phyloP scores from a whole-genome alignment of 2,329 filamentous ascomycete species.

The Sarocladiaceae sp. region DNA sequence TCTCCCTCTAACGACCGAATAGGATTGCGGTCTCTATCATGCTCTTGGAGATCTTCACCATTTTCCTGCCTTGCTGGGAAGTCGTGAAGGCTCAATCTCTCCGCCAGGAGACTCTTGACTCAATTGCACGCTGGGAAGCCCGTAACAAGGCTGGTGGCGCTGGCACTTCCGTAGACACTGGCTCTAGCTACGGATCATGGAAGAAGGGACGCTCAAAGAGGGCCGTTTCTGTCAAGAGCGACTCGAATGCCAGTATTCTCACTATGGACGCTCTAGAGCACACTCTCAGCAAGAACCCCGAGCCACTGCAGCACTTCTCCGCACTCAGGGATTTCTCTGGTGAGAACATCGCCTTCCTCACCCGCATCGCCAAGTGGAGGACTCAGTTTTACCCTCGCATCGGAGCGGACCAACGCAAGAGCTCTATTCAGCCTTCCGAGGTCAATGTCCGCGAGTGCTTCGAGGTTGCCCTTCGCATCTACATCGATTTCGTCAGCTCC shows the following conservation, averaged over 20 bases:
- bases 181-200: slow-evolving; percentile 25
- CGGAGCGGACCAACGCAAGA: slow-evolving; percentile 14
- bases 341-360: slow-evolving; percentile 67
- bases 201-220: slow-evolving; percentile 26
- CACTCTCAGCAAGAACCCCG: slow-evolving; percentile 54
- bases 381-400: slow-evolving; percentile 19
- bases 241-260: slow-evolving; percentile 30
- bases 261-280: slow-evolving; percentile 61
- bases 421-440: slow-evolving; percentile 19
- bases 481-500: slow-evolving; percentile 56
- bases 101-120: slow-evolving; percentile 37
- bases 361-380: slow-evolving; percentile 43
- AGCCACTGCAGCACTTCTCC: slow-evolving; percentile 59
- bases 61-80: slow-evolving; percentile 59
- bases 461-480: slow-evolving; percentile 56
- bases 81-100: slow-evolving; percentile 39
- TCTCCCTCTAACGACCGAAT: background rate
- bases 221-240: slow-evolving; percentile 29
- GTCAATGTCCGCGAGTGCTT: slow-evolving; percentile 45
- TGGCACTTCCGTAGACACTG: slow-evolving; percentile 22
- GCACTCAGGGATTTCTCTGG: slow-evolving; percentile 64
- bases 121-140: slow-evolving; percentile 39
- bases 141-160: slow-evolving; percentile 24
- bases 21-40: slow-evolving; percentile 50
- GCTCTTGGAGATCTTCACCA: slow-evolving; percentile 55